Evolutionary conservation across 1,284 basidiomycete species (phyloP).

Genomic region (Pulveroboletus sp.): DNA sequence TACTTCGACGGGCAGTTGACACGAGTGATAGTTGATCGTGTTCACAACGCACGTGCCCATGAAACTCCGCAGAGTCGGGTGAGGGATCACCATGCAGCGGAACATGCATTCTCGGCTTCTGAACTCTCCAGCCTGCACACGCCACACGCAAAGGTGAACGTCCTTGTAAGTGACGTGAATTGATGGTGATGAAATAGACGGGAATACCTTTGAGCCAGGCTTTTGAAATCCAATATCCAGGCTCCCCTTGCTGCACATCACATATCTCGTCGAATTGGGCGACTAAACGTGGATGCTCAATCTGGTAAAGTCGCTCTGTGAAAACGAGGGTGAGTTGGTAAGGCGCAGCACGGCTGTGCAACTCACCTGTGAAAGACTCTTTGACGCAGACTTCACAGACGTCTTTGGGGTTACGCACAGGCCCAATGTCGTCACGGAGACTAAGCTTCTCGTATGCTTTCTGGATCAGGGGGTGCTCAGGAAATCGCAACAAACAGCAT

Average conservation of each 20-base stretch:
- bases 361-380: constrained; percentile 58
- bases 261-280: constrained; percentile 56
- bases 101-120: constrained; percentile 74
- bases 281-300: constrained; percentile 62
- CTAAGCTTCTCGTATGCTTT: constrained; percentile 49
- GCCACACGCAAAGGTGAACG: constrained; percentile 13
- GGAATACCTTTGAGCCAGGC: constrained; percentile 69
- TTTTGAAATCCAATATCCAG: constrained; percentile 76
- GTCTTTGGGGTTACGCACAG: constrained; percentile 47
- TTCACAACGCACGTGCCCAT: constrained; percentile 64
- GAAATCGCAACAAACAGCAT: not conserved
- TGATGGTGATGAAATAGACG: constrained; percentile 11
- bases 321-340: constrained; percentile 10
- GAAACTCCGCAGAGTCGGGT: constrained; percentile 60
- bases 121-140: constrained; percentile 64
- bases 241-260: constrained; percentile 43
- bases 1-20: constrained; percentile 53
- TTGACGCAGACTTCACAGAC: constrained; percentile 66
- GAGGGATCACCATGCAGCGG: constrained; percentile 55
- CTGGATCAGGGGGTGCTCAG: constrained; percentile 36
- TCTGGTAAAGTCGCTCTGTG: constrained; percentile 66
- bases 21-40: constrained; percentile 63
- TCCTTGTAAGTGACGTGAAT: constrained; percentile 14
- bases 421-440: constrained; percentile 47
- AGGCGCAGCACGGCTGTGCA: not conserved